Base-by-base conservation (phyloP, 257 asterid species). In the Solanum bulbocastanum region DNA sequence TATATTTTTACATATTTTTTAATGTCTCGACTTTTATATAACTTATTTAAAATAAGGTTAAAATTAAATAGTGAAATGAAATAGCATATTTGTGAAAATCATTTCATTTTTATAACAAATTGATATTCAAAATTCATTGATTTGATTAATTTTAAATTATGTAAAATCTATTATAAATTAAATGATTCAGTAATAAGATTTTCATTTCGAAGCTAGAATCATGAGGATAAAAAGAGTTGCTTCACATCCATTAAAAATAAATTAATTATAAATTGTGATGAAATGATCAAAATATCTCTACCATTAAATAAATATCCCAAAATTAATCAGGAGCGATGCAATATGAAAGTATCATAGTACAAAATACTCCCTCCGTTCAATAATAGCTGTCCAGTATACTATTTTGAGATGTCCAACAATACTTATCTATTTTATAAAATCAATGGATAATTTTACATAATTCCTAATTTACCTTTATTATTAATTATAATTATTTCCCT, bases 321-420 rank as follows among this genome's bases (percentile, higher is more conserved):
- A 49, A 42, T 42, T 42, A 42, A 42, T 46, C 56, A 4, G 14
- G 56, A 14, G 56, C 7, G 56, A 46, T 46, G 56, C 20, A 46
- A 46, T 46, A 46, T 46, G 18, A 46, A 46, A 46, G 56, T 46
- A 13, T 42, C 49, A 42, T 42, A 42, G 5, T 46, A 46, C 6
- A 46, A 46, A 46, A 46, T 13, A 46, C 6, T 46, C 6, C 5
- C 18, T 13, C 6, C 18, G 7, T 46, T 5, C 18, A 46, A 13
- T 1, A 46, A 0, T 5, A 46, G 0, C 14, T 46, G 18, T 46
- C 0, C 2, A 44, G 20, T 46, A 0, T 46, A 46, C 1, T 46
- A 46, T 46, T 46, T 46, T 46, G 8, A 0, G 2, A 46, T 14
- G 2, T 14, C 0, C 1, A 46, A 5, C 1, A 46, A 2, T 46